Evolutionary conservation across 2,329 filamentous ascomycete species (phyloP).

Genomic region (Ceratocystis cubensis): DNA sequence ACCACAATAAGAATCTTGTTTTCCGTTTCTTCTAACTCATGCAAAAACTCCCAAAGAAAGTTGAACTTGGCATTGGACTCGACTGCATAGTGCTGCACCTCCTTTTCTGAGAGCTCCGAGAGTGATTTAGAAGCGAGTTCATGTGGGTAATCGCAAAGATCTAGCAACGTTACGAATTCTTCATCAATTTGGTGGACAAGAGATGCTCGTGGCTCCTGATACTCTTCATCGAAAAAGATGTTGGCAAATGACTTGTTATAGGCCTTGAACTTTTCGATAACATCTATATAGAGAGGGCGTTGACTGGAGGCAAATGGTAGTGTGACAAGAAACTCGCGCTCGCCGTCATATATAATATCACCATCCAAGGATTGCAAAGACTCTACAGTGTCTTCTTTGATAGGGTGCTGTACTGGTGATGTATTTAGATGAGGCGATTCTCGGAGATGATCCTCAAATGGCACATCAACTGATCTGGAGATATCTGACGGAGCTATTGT

Average conservation of each 20-base stretch:
- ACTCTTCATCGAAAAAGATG: slow-evolving; percentile 32
- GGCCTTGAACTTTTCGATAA: slow-evolving; percentile 34
- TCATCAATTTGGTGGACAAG: slow-evolving; percentile 37
- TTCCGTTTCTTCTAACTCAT: slow-evolving; percentile 32
- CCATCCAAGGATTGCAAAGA: slow-evolving; percentile 12
- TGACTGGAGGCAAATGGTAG: slow-evolving; percentile 43
- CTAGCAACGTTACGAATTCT: slow-evolving; percentile 39
- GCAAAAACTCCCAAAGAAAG: slow-evolving; percentile 45
- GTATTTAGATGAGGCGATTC: slow-evolving; percentile 17
- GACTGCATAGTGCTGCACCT: slow-evolving; percentile 41
- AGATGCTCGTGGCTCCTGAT: slow-evolving; percentile 30
- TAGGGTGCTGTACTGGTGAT: slow-evolving; percentile 14
- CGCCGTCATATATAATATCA: slow-evolving; percentile 21
- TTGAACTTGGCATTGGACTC: slow-evolving; percentile 48
- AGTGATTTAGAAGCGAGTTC: slow-evolving; percentile 36
- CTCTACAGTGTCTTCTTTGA: slow-evolving; percentile 13
- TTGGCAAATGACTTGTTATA: slow-evolving; percentile 36
- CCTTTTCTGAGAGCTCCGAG: slow-evolving; percentile 30
- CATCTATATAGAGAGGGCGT: slow-evolving; percentile 40
- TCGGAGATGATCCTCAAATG: slow-evolving; percentile 14
- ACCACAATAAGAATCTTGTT: slow-evolving; percentile 43
- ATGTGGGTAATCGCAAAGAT: slow-evolving; percentile 46
- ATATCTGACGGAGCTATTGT: slow-evolving; percentile 33
- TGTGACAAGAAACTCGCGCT: slow-evolving; percentile 41
- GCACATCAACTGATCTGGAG: slow-evolving; percentile 26